phyloP scores from a whole-genome alignment of 139 green algal species.

The Pseudopediastrum boryanum region DNA sequence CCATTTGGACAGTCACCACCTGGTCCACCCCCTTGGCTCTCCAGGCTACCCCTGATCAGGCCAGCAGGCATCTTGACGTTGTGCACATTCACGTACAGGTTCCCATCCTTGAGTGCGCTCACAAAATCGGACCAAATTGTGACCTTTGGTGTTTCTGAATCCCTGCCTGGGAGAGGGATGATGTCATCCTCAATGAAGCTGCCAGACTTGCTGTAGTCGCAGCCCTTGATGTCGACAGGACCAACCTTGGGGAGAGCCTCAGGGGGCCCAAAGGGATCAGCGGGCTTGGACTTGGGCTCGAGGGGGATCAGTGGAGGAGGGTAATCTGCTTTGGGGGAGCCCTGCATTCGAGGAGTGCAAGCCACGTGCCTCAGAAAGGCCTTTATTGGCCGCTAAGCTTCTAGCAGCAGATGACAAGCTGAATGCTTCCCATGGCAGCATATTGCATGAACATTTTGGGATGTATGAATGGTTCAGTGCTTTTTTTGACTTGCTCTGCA shows the following conservation, averaged over 20 bases:
- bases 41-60: conserved; percentile 27
- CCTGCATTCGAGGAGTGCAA: too few relatives aligned
- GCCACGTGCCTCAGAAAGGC: too few relatives aligned
- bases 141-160: not conserved
- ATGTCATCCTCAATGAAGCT: conserved; percentile 12
- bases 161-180: not conserved
- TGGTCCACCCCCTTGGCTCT: too few relatives aligned
- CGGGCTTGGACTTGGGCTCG: conserved; percentile 15
- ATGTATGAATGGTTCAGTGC: too few relatives aligned
- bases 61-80: conserved; percentile 2
- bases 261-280: conserved; percentile 23
- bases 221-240: conserved; percentile 6
- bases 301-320: conserved; percentile 21
- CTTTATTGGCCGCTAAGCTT: too few relatives aligned
- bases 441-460: too few relatives aligned
- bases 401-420: too few relatives aligned
- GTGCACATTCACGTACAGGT: conserved; percentile 29
- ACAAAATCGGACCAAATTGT: not conserved
- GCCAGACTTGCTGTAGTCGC: conserved; percentile 1
- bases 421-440: too few relatives aligned
- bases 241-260: conserved; percentile 14
- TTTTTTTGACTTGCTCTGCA: too few relatives aligned
- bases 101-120: conserved; percentile 12
- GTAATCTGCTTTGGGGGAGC: conserved; percentile 22
- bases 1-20: too few relatives aligned